phyloP scores from a whole-genome alignment of 306 rosid species.

The Lagenaria siceraria region DNA sequence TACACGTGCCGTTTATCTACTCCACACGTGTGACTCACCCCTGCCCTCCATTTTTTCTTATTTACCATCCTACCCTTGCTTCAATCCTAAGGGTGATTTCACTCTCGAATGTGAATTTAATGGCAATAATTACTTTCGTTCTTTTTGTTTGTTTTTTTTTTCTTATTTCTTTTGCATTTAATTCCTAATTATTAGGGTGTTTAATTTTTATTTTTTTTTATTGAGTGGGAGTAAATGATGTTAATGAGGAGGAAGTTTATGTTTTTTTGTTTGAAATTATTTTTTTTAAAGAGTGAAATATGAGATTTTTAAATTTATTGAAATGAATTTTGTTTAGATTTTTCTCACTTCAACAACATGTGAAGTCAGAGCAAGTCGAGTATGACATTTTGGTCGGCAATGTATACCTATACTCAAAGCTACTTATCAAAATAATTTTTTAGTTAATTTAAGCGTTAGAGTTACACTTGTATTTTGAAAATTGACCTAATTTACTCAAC shows the following conservation, averaged over 20 bases:
- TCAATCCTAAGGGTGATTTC: neutral
- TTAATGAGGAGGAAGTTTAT: neutral
- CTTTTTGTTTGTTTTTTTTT: neutral
- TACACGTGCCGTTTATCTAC: conserved; percentile 2
- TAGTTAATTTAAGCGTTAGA: too few species aligned
- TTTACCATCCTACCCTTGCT: neutral
- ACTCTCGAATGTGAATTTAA: neutral
- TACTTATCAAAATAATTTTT: too few species aligned
- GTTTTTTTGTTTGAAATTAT: too few species aligned
- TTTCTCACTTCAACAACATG: too few species aligned
- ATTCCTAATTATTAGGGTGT: neutral
- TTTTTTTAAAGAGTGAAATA: neutral
- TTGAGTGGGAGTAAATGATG: neutral
- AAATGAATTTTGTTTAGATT: neutral
- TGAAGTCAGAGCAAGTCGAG: too few species aligned
- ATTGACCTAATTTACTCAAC: too few species aligned
- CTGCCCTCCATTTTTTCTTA: neutral
- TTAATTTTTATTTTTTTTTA: neutral
- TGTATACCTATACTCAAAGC: too few species aligned
- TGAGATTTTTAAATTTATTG: neutral
- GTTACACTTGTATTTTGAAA: too few species aligned
- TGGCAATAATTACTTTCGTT: neutral
- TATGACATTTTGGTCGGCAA: too few species aligned
- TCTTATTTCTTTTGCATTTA: neutral
- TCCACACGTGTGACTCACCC: neutral